Conservation (phyloP, 2,329 filamentous ascomycete genomes). For the Fusarium haematococcum region DNA sequence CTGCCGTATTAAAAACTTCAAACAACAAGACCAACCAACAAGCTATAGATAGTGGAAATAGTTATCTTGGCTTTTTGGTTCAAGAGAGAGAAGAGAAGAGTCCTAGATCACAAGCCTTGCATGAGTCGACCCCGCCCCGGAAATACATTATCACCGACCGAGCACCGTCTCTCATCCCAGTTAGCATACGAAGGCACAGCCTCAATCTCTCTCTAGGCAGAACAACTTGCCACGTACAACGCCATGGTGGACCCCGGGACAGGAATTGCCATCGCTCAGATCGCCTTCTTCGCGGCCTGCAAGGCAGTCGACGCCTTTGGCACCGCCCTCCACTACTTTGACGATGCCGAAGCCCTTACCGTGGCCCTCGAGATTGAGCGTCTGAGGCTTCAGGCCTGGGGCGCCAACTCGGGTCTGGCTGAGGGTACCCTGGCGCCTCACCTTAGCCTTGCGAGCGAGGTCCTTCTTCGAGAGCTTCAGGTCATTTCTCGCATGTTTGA, state of each 20-base stretch:
- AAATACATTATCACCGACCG: background rate
- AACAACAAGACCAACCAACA: background rate
- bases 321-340: constrained; percentile 2
- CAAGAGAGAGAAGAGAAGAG: background rate
- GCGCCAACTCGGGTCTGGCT: constrained; percentile 3
- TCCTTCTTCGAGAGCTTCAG: background rate
- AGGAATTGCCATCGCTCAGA: background rate
- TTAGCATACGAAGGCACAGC: background rate
- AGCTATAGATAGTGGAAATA: background rate
- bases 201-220: background rate
- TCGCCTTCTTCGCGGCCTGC: constrained; percentile 1
- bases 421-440: background rate
- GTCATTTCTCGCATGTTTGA: constrained; percentile 1
- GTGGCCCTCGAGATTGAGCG: constrained; percentile 1
- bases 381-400: constrained; percentile 2
- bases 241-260: constrained; percentile 5
- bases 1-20: background rate
- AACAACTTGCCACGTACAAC: background rate
- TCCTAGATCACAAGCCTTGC: background rate
- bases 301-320: constrained; percentile 4
- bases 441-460: background rate
- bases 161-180: background rate
- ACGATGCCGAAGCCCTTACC: background rate
- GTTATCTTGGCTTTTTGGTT: background rate
- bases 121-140: background rate